Percentiles rank a stretch among this genome's conserved stretches.
phyloP scores from a whole-genome alignment of 225 moss, liverwort and hornwort genomes.

The Thuidium tamariscinum region DNA sequence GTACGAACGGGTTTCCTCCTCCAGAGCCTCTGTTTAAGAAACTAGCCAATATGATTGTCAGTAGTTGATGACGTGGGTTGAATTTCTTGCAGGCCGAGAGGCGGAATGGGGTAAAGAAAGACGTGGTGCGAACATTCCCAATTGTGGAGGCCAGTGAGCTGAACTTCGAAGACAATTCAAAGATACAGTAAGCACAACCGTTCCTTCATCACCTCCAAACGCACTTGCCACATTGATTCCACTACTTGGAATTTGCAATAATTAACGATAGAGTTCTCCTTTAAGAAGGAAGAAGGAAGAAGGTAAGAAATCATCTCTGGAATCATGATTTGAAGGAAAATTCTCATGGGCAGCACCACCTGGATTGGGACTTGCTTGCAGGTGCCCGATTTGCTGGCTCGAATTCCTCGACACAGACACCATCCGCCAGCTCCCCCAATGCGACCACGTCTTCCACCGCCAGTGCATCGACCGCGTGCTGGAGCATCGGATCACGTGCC shows the following conservation, averaged over 20 bases:
- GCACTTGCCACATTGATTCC: neutral
- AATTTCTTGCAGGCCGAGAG: slow-evolving; percentile 3
- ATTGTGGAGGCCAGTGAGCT: slow-evolving; percentile 7
- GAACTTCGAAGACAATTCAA: neutral
- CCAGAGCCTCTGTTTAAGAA: neutral
- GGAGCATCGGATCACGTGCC: slow-evolving; percentile 13
- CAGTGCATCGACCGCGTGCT: slow-evolving; percentile 27
- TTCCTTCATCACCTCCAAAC: neutral
- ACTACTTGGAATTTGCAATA: neutral
- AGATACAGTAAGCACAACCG: neutral
- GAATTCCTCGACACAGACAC: slow-evolving; percentile 1
- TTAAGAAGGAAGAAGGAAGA: neutral
- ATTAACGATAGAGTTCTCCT: neutral
- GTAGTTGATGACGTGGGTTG: neutral
- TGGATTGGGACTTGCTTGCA: neutral
- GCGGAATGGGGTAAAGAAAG: slow-evolving; percentile 10
- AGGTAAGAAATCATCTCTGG: neutral
- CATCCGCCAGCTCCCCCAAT: slow-evolving; percentile 22
- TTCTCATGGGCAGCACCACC: neutral
- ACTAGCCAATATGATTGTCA: neutral
- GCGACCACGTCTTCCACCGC: slow-evolving; percentile 31
- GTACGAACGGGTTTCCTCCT: neutral
- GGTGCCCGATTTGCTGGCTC: slow-evolving; percentile 32
- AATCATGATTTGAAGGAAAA: neutral
- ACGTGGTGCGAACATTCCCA: slow-evolving; percentile 9